Percentiles rank a stretch among this genome's conserved stretches.
Conservation (phyloP, 2,329 filamentous ascomycete species). For the Pseudogymnoascus sp. region DNA sequence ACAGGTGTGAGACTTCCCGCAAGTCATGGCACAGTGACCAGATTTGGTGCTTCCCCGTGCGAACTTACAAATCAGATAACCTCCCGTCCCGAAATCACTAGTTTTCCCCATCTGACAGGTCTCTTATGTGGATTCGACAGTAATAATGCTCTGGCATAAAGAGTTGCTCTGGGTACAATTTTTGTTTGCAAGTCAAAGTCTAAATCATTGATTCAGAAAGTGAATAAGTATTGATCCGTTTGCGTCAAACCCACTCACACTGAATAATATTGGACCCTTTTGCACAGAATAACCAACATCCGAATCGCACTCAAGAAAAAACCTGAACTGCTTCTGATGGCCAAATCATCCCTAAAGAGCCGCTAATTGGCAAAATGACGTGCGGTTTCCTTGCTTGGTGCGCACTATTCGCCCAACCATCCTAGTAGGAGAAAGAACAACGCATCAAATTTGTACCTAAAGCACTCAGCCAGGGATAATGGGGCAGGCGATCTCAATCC, state of each 20-base stretch:
- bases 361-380: neutral
- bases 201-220: neutral
- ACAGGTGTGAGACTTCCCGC: neutral
- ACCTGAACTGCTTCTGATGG: neutral
- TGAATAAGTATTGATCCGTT: neutral
- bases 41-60: neutral
- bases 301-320: neutral
- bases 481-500: slow-evolving; percentile 1
- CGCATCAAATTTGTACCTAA: slow-evolving; percentile 6
- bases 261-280: neutral
- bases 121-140: slow-evolving; percentile 5
- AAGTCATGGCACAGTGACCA: neutral
- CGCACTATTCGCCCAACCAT: neutral
- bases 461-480: neutral
- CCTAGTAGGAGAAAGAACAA: slow-evolving; percentile 7
- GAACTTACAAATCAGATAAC: neutral
- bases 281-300: neutral
- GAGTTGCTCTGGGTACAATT: neutral
- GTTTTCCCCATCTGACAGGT: slow-evolving; percentile 6
- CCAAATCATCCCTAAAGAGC: neutral
- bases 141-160: neutral
- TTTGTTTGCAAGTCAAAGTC: neutral
- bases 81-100: slow-evolving; percentile 3
- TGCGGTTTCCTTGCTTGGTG: neutral
- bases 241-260: neutral